These are phyloP conservation scores for Cordyceps tenuipes DNA, from an alignment of 2,329 filamentous ascomycete genomes.

Conservation along the genomic window DNA sequence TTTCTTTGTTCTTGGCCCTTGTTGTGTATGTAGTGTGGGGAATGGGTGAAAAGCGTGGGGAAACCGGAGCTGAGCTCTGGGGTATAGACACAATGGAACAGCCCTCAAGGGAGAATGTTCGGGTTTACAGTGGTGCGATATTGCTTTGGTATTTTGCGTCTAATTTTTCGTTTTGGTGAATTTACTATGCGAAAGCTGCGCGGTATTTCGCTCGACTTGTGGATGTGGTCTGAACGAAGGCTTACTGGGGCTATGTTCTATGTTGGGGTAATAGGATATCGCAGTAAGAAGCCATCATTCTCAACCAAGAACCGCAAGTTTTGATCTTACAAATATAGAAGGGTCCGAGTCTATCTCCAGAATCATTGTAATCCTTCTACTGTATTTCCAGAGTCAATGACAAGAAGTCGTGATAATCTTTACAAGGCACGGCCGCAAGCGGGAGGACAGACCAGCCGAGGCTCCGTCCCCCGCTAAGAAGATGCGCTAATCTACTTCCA, in stretches of 20 bases:
- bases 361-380: no score
- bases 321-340: no score
- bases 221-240: no score
- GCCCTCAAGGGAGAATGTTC: neutral
- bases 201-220: no score
- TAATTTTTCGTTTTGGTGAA: neutral
- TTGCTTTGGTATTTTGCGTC: neutral
- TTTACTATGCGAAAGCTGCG: no score
- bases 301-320: no score
- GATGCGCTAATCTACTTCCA: no score
- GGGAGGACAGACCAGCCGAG: neutral
- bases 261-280: no score
- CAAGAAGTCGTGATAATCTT: neutral
- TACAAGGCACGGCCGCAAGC: neutral
- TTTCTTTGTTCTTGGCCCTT: neutral
- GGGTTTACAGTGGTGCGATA: neutral
- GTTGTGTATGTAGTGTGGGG: neutral
- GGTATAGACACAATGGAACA: neutral
- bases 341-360: no score
- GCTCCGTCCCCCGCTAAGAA: neutral
- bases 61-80: constrained; percentile 5
- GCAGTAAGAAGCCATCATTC: no score
- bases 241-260: no score
- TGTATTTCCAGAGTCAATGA: no score
- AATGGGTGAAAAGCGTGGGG: neutral